Percentiles rank a stretch among this genome's conserved stretches.
Evolutionary conservation across 176 grass and related monocot genomes (phyloP).

Genomic region (Raddia guianensis): DNA sequence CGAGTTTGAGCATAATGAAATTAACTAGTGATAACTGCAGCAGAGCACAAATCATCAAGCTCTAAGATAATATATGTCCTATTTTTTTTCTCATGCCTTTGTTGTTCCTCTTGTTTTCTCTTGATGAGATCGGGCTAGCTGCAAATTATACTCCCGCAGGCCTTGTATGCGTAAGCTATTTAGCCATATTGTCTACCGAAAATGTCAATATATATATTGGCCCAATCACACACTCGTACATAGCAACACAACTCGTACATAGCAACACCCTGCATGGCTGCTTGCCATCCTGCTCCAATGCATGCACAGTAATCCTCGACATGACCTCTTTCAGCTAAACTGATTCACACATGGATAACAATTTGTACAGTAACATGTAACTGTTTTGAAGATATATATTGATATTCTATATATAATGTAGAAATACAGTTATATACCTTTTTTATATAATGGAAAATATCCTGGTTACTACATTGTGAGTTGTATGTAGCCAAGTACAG

Average conservation of each 20-base stretch:
- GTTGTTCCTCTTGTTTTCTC: not conserved
- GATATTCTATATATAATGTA: too few species aligned
- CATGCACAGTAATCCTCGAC: too few species aligned
- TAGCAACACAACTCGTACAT: not conserved
- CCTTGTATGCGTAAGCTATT: not conserved
- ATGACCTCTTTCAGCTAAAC: too few species aligned
- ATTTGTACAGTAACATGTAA: too few species aligned
- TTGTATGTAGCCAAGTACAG: too few species aligned
- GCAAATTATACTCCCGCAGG: not conserved
- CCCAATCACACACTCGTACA: not conserved
- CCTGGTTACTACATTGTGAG: too few species aligned
- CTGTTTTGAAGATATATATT: too few species aligned
- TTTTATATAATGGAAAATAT: too few species aligned
- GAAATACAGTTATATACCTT: too few species aligned
- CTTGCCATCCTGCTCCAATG: too few species aligned
- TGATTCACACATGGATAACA: too few species aligned
- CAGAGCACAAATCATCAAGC: not conserved
- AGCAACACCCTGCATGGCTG: not conserved
- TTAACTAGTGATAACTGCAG: not conserved
- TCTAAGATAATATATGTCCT: not conserved
- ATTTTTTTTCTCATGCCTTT: not conserved
- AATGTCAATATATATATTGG: constrained; percentile 38
- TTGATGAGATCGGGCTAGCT: not conserved
- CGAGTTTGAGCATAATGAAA: not conserved
- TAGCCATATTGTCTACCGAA: not conserved